Base-by-base conservation (phyloP, 176 grass and related monocot species). In the Eragrostis nindensis region DNA sequence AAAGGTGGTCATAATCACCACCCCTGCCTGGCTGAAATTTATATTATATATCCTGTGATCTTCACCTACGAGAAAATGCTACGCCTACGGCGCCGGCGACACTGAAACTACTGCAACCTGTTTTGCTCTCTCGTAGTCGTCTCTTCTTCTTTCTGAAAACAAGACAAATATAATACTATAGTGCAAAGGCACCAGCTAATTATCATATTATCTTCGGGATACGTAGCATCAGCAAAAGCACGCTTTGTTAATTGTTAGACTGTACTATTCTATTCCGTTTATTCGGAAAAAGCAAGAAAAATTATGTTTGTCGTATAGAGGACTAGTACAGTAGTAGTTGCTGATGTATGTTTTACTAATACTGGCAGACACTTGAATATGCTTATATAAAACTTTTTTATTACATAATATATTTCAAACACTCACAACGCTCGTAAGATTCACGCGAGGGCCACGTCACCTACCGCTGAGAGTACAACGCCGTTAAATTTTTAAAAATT, bases 1-100 rank as follows among this genome's bases (percentile, higher is more conserved):
- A 91, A 90, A 87, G 85, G 63, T 11, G 0, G 81, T 75, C 75
- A 91, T 87, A 79, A 91, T 91, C 82, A 69, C 76, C 41, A 22
- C 68, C 65, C 69, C 40, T 1, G 27, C 8, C 39, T 61, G 27
- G 8, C 39, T 61, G 14, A 24, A 56, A 74, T 74, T 39, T 50
- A 74, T 83, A 81, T 19, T 71, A 65, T 71, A 65, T 65, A 83
- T 74, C 38, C 12, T 40, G 42, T 12, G 16, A 5, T 17, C 14
- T 38, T 52, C 16, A 27, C n/a, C 22, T n/a, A 32, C 6, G 21
- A n/a, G 1, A 30, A 68, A 57, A 32, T 40, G 60, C 71, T 83
- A 75, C 7, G 59, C 24, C 61, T 57, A 83, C 81, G 50, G 62
- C 45, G 69, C 48, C 45, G 68, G 68, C 43, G 13, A 43, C 68